Evolutionary conservation across 805 yeast genomes (phyloP), one percentile per base, ranked within the genome.

Genomic region (Cyberlindnera euphorbiae): DNA sequence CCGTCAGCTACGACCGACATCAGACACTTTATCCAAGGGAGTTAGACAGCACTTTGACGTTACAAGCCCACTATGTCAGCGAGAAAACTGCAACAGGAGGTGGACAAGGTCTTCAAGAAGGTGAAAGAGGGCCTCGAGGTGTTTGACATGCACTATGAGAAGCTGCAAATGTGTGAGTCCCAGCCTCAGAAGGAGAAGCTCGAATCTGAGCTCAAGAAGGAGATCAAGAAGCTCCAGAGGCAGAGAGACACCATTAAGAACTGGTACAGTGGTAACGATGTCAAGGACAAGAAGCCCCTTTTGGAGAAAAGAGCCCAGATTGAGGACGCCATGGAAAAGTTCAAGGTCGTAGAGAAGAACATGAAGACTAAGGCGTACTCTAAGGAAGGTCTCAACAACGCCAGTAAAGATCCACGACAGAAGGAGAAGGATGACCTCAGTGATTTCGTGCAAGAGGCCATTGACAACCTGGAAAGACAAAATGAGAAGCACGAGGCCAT

Each of bases 321-420:
- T 46, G 82, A 76, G 52, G 66, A 66, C 45, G 93, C 93, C 43
- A 90, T 90, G 98, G 98, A 90, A 61, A 75, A 88, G 51, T 93
- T 90, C 64, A 93, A 93, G 59, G 90, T 87, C 38, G 86, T 90
- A 49, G 98, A 90, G 62, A 86, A 88, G 63, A 77, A 82, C 45
- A 82, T 86, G 75, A 90, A 90, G 64, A 87, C 94, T 26, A 90
- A 90, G 60, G 96, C 95, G 35, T 90, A 85, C 58, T 79, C 93
- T 22, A 87, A 86, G 55, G 97, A 93, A 60, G 97, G 97, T 1
- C 69, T 90, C 45, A 86, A 83, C 33, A 76, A 77, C 56, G 77
- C 80, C 42, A 71, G 71, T 39, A 66, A 75, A 42, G 93, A 85
- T 56, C 93, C 95, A 9, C 81, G 77, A 44, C 90, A 85, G 56